These are phyloP conservation scores for Tetrahymena elliotti DNA, from an alignment of 73 alveolate genomes.

Conservation along the genomic window DNA sequence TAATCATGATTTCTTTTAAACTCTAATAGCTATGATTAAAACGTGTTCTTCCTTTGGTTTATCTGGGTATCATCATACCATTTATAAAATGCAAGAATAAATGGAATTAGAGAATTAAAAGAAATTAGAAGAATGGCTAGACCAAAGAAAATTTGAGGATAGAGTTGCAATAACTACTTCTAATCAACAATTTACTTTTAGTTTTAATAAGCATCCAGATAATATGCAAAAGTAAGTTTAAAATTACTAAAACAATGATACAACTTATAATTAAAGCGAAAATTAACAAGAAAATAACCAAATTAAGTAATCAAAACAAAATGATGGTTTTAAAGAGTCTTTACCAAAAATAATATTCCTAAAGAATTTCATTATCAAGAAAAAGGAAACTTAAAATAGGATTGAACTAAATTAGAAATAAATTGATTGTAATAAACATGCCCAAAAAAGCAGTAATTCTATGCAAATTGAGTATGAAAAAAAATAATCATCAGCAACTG, in stretches of 20 bases:
- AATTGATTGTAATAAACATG: too few relatives aligned
- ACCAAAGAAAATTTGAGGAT: not conserved
- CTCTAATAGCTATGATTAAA: not conserved
- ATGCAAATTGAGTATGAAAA: not conserved
- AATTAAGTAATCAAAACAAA: too few relatives aligned
- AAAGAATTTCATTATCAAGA: not conserved
- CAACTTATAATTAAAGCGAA: not conserved
- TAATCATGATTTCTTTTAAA: too few relatives aligned
- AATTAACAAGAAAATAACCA: not conserved
- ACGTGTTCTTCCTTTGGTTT: not conserved
- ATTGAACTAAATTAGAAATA: too few relatives aligned
- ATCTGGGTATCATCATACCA: not conserved
- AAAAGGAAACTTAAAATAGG: not conserved
- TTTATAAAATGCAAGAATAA: not conserved
- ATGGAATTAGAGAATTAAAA: not conserved
- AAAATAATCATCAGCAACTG: not conserved
- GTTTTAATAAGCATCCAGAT: not conserved
- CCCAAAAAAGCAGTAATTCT: too few relatives aligned
- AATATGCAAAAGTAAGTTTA: not conserved
- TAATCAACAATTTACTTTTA: not conserved
- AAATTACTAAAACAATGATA: not conserved
- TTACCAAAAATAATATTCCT: not conserved
- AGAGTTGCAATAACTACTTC: not conserved
- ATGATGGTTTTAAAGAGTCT: not conserved
- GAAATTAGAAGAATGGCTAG: not conserved